Evolutionary conservation across 2,329 filamentous ascomycete species (phyloP), one percentile per base, ranked within the genome.

Genomic region (Apiospora hydei): DNA sequence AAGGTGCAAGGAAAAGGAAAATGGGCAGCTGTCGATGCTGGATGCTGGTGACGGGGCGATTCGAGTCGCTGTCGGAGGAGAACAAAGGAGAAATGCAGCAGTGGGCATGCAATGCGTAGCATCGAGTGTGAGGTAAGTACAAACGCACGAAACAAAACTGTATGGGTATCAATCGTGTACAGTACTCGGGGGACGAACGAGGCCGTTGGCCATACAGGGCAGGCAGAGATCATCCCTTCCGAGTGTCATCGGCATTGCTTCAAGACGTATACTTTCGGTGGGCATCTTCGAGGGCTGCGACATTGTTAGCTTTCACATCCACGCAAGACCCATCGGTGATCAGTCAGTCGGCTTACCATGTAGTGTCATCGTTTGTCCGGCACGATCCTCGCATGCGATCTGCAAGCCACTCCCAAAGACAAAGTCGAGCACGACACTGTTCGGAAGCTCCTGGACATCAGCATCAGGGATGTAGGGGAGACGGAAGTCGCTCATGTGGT

Each of bases 381-480:
- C 81, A 71, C 89, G 85, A 79, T 91, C 89, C 80, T 89, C 89
- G 75, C 90, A 92, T 30, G 90, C 90, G 77, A 92, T 82, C 78
- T 92, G 90, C 72, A 92, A 82, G 67, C 85, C 85, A n/a, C 88
- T 89, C 3, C 90, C 88, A 69, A 89, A 88, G 24, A 90, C 76
- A 73, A 92, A 88, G 76, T 91, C 88, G 66, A 91, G 82, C 10
- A 89, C 85, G 4, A 92, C 89, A 78, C 95, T 98, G 83, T 98
- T 94, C 2, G 96, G 95, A 70, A 99, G 86, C 84, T 99, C 96
- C 83, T 98, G 93, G 76, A 94, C 87, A 80, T 98, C 96, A 73
- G 97, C 92, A 81, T 98, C 96, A 0, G 96, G 96, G 21, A 93
- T 87, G 77, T 92, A 94, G 0, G 95, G 95, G 53, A 85, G 83